Evolutionary conservation across 306 rosid species (phyloP).

Genomic region (Begonia peltatifolia): DNA sequence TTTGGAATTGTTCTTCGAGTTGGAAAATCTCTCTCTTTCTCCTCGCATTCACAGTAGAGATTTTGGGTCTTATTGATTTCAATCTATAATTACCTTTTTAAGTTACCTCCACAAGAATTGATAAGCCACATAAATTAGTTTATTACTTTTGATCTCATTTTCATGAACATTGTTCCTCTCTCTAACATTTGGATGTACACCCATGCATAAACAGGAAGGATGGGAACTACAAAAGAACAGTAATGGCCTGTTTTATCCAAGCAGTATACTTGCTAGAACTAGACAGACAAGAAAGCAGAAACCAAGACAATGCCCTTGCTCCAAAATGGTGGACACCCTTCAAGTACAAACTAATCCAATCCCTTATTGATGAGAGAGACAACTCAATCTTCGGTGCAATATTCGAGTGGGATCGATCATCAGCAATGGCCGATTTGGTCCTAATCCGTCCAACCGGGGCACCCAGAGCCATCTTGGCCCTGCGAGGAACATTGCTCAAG

Average conservation of each 20-base stretch:
- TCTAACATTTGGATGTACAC: too few species aligned
- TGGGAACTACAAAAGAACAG: constrained; percentile 61
- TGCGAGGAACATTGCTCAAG: constrained; percentile 84
- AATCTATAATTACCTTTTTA: too few species aligned
- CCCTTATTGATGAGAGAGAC: constrained; percentile 69
- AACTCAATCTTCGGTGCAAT: constrained; percentile 88
- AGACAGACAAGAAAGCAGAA: constrained; percentile 76
- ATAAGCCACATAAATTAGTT: too few species aligned
- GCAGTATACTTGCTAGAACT: constrained; percentile 85
- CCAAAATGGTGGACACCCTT: constrained; percentile 98
- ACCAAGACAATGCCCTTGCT: constrained; percentile 47
- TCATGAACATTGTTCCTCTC: too few species aligned
- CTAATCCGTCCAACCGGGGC: constrained; percentile 76
- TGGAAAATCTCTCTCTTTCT: too few species aligned
- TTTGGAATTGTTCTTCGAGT: too few species aligned
- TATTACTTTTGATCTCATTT: too few species aligned
- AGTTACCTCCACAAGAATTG: too few species aligned
- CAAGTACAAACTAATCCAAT: constrained; percentile 58
- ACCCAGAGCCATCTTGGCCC: constrained; percentile 74
- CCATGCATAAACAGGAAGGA: constrained; percentile 50
- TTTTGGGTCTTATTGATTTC: too few species aligned
- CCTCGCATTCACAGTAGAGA: too few species aligned
- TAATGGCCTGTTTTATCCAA: constrained; percentile 82
- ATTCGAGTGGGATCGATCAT: constrained; percentile 78
- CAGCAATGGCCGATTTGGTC: constrained; percentile 52